These are phyloP conservation scores for Magnolia officinalis DNA, from an alignment of 164 flowering plant genomes.

Conservation along the genomic window DNA sequence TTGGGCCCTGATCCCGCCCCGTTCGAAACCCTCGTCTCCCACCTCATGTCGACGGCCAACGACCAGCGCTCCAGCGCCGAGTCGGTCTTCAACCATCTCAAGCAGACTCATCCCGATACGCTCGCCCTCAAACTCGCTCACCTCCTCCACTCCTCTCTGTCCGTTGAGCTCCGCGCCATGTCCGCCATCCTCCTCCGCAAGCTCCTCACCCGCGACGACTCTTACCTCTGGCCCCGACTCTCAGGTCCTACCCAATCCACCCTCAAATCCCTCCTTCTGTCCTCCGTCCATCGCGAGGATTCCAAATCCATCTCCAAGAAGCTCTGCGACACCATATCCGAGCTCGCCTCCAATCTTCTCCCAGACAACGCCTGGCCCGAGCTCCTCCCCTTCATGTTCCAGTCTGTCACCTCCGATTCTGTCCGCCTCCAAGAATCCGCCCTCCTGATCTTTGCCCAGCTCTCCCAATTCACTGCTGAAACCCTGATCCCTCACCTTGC, in stretches of 20 bases:
- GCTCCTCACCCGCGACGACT: slow-evolving; percentile 84
- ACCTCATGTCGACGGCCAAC: slow-evolving; percentile 78
- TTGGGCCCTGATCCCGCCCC: slow-evolving; percentile 73
- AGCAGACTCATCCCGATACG: slow-evolving; percentile 71
- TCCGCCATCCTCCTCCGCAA: slow-evolving; percentile 88
- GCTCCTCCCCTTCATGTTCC: slow-evolving; percentile 90
- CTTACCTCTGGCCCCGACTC: slow-evolving; percentile 85
- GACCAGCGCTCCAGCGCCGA: slow-evolving; percentile 86
- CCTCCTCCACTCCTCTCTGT: slow-evolving; percentile 64
- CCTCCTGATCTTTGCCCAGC: slow-evolving; percentile 78
- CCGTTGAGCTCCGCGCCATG: slow-evolving; percentile 81
- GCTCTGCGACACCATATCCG: slow-evolving; percentile 90
- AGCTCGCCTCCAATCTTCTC: slow-evolving; percentile 75
- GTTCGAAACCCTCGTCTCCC: slow-evolving; percentile 76
- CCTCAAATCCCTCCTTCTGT: slow-evolving; percentile 57
- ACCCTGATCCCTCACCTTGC: slow-evolving; percentile 58
- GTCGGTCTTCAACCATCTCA: slow-evolving; percentile 64
- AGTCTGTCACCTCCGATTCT: slow-evolving; percentile 72
- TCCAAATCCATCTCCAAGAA: slow-evolving; percentile 72
- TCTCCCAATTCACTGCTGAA: slow-evolving; percentile 84
- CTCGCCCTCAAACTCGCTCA: slow-evolving; percentile 72
- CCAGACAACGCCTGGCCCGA: slow-evolving; percentile 93
- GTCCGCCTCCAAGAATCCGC: slow-evolving; percentile 76
- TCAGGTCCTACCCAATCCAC: slow-evolving; percentile 54
- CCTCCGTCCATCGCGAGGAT: slow-evolving; percentile 64